phyloP scores from a whole-genome alignment of 1,284 basidiomycete species.

The Mycena citricolor region DNA sequence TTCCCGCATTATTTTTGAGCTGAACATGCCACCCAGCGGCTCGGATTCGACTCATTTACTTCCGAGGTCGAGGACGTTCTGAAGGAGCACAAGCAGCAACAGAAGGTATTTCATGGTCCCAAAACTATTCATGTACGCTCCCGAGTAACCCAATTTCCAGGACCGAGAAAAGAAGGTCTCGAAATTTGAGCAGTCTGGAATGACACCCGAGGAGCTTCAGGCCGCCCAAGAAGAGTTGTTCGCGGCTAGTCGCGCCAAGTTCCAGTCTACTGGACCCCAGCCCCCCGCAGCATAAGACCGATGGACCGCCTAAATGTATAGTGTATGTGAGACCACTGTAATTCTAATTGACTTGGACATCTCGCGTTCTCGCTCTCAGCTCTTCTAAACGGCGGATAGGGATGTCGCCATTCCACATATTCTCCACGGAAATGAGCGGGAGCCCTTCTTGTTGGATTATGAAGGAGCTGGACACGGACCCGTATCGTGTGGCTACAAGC shows the following conservation, averaged over 20 bases:
- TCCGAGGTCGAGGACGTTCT: constrained; percentile 89
- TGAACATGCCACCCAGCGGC: constrained; percentile 47
- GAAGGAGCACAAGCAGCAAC: constrained; percentile 93
- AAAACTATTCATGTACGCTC: constrained; percentile 4
- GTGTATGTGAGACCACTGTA: neutral
- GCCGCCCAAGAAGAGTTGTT: constrained; percentile 90
- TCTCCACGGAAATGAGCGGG: constrained; percentile 44
- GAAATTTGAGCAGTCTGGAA: constrained; percentile 86
- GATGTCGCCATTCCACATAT: constrained; percentile 74
- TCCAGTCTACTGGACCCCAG: constrained; percentile 50
- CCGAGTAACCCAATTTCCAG: constrained; percentile 37
- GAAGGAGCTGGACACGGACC: constrained; percentile 79
- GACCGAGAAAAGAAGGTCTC: constrained; percentile 87
- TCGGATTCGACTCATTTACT: constrained; percentile 89
- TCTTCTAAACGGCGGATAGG: constrained; percentile 55
- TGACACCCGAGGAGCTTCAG: constrained; percentile 89
- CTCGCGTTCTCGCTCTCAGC: constrained; percentile 31
- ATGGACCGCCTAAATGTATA: neutral
- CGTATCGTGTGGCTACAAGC: constrained; percentile 65
- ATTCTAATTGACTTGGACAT: too few species aligned
- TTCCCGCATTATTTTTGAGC: constrained; percentile 3
- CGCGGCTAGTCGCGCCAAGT: constrained; percentile 81
- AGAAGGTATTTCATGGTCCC: constrained; percentile 62
- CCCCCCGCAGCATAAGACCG: constrained; percentile 44
- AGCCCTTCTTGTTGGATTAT: constrained; percentile 81